These are phyloP conservation scores for Gymnopilus junonius DNA, from an alignment of 768 basidiomycete species.

Conservation along the genomic window DNA sequence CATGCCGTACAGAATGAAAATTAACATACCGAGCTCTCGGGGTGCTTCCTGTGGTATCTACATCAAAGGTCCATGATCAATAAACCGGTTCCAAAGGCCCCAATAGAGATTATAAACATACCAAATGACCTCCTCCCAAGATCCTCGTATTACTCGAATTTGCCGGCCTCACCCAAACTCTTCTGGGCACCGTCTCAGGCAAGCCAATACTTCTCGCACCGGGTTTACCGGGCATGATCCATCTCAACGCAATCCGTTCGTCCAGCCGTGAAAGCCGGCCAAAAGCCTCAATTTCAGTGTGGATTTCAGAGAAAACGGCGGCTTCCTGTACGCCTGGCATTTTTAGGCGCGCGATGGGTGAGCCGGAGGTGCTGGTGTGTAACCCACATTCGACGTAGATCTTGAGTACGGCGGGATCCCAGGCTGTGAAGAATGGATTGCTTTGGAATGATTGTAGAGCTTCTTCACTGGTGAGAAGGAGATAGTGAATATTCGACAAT, in stretches of 20 bases:
- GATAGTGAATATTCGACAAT: neutral
- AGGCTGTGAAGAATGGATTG: conserved; percentile 69
- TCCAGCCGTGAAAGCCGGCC: conserved; percentile 49
- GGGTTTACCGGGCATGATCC: conserved; percentile 55
- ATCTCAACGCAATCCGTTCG: conserved; percentile 52
- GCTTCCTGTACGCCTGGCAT: conserved; percentile 71
- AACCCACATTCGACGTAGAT: conserved; percentile 66
- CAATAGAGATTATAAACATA: conserved; percentile 28
- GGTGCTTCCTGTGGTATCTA: conserved; percentile 11
- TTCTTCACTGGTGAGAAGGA: conserved; percentile 52
- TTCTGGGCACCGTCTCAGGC: conserved; percentile 34
- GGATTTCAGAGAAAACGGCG: conserved; percentile 55
- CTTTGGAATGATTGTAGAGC: conserved; percentile 52
- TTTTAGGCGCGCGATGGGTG: conserved; percentile 59
- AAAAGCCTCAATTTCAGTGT: conserved; percentile 45
- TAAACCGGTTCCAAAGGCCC: neutral
- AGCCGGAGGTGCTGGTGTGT: conserved; percentile 33
- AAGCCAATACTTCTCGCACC: conserved; percentile 43
- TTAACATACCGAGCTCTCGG: conserved; percentile 3
- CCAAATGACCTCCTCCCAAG: conserved; percentile 47
- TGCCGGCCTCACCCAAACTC: conserved; percentile 47
- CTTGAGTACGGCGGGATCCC: conserved; percentile 68
- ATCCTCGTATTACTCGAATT: conserved; percentile 48
- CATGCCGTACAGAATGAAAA: neutral
- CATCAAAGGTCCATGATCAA: neutral